These are phyloP conservation scores for Peronospora tabacina DNA, from an alignment of 352 stramenopile genomes.

Conservation along the genomic window DNA sequence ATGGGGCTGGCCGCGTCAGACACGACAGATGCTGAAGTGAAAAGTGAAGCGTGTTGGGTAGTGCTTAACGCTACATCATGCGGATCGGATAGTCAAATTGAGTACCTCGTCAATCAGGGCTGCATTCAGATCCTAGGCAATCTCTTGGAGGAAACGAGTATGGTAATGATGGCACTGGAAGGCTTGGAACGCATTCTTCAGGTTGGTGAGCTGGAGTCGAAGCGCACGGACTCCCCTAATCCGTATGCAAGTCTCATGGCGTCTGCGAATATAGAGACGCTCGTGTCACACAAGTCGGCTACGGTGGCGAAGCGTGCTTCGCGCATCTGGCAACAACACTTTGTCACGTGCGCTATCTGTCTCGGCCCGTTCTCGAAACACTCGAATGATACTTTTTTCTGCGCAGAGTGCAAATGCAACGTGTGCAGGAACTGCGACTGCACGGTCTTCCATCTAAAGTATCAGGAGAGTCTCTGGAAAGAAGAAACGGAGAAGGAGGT, in stretches of 20 bases:
- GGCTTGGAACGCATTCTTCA: slow-evolving; percentile 95
- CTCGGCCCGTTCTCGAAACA: slow-evolving; percentile 92
- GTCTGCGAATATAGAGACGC: slow-evolving; percentile 88
- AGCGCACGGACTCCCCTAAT: slow-evolving; percentile 79
- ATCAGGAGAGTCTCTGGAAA: slow-evolving; percentile 93
- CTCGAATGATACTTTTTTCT: slow-evolving; percentile 93
- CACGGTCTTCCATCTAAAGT: slow-evolving; percentile 95
- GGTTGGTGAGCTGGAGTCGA: slow-evolving; percentile 87
- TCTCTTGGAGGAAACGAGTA: slow-evolving; percentile 92
- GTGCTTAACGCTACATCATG: slow-evolving; percentile 97
- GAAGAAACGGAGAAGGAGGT: slow-evolving; percentile 91
- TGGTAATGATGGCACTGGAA: slow-evolving; percentile 99
- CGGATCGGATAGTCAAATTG: slow-evolving; percentile 92
- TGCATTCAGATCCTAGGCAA: slow-evolving; percentile 86
- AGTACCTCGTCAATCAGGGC: slow-evolving; percentile 83
- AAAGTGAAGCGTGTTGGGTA: slow-evolving; percentile 97
- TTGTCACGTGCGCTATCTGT: slow-evolving; percentile 96
- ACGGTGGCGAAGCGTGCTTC: slow-evolving; percentile 92
- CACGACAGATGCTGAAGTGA: slow-evolving; percentile 92
- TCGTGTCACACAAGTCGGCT: slow-evolving; percentile 91
- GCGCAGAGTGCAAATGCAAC: slow-evolving; percentile 96
- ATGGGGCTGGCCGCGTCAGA: slow-evolving; percentile 90
- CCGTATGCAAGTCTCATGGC: slow-evolving; percentile 87
- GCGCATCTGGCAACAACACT: slow-evolving; percentile 97
- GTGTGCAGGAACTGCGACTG: slow-evolving; percentile 97